phyloP scores from a whole-genome alignment of 768 basidiomycete species.

The Mycena galopus region DNA sequence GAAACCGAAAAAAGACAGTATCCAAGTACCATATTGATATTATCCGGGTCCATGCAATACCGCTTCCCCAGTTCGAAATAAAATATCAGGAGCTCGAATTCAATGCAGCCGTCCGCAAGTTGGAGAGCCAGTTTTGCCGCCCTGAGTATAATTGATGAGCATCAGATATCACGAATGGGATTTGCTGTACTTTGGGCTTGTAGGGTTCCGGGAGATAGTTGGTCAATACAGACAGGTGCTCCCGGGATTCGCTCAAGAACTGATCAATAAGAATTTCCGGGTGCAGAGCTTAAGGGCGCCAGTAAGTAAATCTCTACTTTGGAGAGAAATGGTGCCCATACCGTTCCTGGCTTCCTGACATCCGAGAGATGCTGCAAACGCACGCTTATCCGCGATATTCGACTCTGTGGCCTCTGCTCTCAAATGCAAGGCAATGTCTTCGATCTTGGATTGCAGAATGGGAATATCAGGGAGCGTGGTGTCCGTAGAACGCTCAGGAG shows the following conservation, averaged over 20 bases:
- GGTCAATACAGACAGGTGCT: constrained; percentile 17
- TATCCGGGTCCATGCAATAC: constrained; percentile 9
- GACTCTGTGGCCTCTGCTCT: background rate
- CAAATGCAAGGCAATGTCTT: constrained; percentile 1
- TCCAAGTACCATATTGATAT: background rate
- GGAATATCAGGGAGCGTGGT: constrained; percentile 24
- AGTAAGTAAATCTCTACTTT: background rate
- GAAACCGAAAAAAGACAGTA: background rate
- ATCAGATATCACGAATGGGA: background rate
- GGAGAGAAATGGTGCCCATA: background rate
- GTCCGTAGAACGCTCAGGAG: constrained; percentile 9
- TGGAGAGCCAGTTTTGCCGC: constrained; percentile 22
- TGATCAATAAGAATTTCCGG: constrained; percentile 14
- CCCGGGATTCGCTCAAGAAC: constrained; percentile 9
- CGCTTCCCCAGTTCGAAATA: constrained; percentile 15
- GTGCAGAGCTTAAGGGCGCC: background rate
- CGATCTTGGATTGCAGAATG: constrained; percentile 9
- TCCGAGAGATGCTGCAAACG: constrained; percentile 3
- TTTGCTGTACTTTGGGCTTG: constrained; percentile 9
- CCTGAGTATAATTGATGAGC: background rate
- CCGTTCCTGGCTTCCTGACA: constrained; percentile 23
- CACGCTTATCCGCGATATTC: constrained; percentile 13
- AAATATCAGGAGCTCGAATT: constrained; percentile 19
- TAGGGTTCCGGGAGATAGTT: constrained; percentile 25
- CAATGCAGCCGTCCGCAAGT: constrained; percentile 23